These are phyloP conservation scores for Solanum hybrid DNA, from an alignment of 305 asterid species.

Conservation along the genomic window DNA sequence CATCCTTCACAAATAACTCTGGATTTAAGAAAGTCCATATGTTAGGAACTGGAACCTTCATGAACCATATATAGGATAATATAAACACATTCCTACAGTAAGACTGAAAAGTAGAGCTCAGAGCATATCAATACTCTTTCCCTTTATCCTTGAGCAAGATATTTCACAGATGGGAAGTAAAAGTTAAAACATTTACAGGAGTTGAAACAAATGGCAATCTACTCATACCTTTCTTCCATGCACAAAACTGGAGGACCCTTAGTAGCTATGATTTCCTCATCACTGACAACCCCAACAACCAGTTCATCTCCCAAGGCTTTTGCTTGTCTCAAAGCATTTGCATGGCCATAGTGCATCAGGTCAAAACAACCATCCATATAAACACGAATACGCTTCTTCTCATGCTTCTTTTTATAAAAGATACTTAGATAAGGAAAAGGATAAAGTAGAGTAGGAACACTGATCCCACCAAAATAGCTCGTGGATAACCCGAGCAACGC, in stretches of 20 bases:
- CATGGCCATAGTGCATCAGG: slow-evolving; percentile 97
- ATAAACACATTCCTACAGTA: background rate
- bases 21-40: background rate
- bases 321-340: slow-evolving; percentile 92
- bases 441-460: slow-evolving; percentile 59
- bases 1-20: background rate
- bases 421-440: slow-evolving; percentile 51
- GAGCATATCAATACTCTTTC: background rate
- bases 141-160: background rate
- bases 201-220: background rate
- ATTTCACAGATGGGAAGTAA: background rate
- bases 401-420: slow-evolving; percentile 34
- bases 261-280: slow-evolving; percentile 74
- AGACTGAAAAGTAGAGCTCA: background rate
- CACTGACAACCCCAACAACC: slow-evolving; percentile 89
- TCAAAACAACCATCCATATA: slow-evolving; percentile 98
- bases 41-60: background rate
- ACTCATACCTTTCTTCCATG: slow-evolving; percentile 78
- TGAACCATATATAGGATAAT: background rate
- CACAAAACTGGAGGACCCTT: slow-evolving; percentile 90
- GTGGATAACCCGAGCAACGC: slow-evolving; percentile 83
- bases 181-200: background rate
- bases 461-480: slow-evolving; percentile 61
- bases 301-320: slow-evolving; percentile 83
- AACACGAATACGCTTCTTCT: slow-evolving; percentile 64